Evolutionary conservation across 1,284 basidiomycete genomes (phyloP).

Genomic region (Xerocomus amazonicus): DNA sequence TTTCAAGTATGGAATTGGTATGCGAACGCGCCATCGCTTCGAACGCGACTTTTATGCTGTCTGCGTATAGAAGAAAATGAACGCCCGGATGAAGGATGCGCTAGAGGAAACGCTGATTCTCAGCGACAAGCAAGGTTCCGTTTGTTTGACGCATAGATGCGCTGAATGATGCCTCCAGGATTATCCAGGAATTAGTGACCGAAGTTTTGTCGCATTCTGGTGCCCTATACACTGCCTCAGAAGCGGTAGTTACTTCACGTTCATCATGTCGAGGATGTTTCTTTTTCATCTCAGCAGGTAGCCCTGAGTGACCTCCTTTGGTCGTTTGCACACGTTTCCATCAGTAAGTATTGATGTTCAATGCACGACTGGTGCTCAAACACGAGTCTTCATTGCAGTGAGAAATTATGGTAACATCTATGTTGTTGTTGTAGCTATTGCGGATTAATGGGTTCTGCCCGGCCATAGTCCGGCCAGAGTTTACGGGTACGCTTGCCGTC

Average conservation of each 20-base stretch:
- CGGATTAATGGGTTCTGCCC: background rate
- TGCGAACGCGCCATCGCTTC: conserved; percentile 17
- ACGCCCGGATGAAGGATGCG: conserved; percentile 80
- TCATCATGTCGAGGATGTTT: background rate
- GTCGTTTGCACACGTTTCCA: conserved; percentile 80
- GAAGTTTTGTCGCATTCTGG: conserved; percentile 66
- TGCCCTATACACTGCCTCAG: conserved; percentile 81
- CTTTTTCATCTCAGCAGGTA: conserved; percentile 42
- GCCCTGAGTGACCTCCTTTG: conserved; percentile 83
- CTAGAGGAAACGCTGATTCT: conserved; percentile 79
- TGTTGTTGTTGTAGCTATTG: background rate
- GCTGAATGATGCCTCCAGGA: conserved; percentile 39
- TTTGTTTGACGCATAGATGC: background rate
- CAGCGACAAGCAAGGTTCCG: conserved; percentile 59
- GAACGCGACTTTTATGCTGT: background rate
- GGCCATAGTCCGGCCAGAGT: conserved; percentile 76
- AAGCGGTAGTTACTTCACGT: conserved; percentile 55
- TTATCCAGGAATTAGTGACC: conserved; percentile 67
- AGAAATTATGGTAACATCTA: conserved; percentile 60
- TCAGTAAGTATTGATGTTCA: conserved; percentile 45
- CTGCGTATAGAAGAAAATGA: conserved; percentile 64
- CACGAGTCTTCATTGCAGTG: conserved; percentile 40
- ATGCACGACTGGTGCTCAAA: background rate
- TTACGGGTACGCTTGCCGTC: conserved; percentile 81
- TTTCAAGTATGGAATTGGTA: conserved; percentile 80